A percentile compares a stretch with the other conserved stretches of the same genome.
These are phyloP conservation scores for Scedosporium minutisporum DNA, from an alignment of 2,329 filamentous ascomycete genomes.

Conservation along the genomic window DNA sequence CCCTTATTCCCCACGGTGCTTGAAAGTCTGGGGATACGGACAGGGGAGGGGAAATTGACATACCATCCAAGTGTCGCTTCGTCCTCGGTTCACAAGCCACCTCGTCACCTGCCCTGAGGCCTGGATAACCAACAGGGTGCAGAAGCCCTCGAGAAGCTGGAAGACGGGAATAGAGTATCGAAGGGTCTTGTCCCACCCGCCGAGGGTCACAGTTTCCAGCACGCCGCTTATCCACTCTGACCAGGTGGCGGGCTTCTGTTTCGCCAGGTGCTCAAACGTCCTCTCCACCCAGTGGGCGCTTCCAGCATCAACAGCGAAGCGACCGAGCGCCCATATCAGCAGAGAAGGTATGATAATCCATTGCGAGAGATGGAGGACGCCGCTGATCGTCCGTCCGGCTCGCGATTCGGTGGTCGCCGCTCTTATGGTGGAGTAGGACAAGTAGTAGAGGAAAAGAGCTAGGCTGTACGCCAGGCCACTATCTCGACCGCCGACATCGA, in stretches of 20 bases:
- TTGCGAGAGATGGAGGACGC: conserved; percentile 65
- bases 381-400: conserved; percentile 61
- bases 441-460: conserved; percentile 80
- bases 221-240: conserved; percentile 77
- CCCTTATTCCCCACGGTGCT: neutral
- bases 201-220: conserved; percentile 69
- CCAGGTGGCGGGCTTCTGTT: conserved; percentile 54
- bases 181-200: conserved; percentile 79
- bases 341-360: conserved; percentile 78
- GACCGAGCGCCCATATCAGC: conserved; percentile 90
- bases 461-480: conserved; percentile 92
- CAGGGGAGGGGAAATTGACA: conserved; percentile 22
- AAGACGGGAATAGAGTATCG: conserved; percentile 90
- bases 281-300: conserved; percentile 71
- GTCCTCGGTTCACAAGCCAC: conserved; percentile 87
- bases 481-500: conserved; percentile 93
- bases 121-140: conserved; percentile 91
- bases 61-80: conserved; percentile 95
- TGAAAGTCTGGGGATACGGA: neutral
- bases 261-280: conserved; percentile 60
- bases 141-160: conserved; percentile 92
- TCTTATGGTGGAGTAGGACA: conserved; percentile 72
- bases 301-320: conserved; percentile 86
- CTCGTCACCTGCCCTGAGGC: conserved; percentile 87
- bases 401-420: conserved; percentile 72